These are phyloP conservation scores for Pyrenochaeta sp. DNA, from an alignment of 2,329 filamentous ascomycete species.

Conservation along the genomic window DNA sequence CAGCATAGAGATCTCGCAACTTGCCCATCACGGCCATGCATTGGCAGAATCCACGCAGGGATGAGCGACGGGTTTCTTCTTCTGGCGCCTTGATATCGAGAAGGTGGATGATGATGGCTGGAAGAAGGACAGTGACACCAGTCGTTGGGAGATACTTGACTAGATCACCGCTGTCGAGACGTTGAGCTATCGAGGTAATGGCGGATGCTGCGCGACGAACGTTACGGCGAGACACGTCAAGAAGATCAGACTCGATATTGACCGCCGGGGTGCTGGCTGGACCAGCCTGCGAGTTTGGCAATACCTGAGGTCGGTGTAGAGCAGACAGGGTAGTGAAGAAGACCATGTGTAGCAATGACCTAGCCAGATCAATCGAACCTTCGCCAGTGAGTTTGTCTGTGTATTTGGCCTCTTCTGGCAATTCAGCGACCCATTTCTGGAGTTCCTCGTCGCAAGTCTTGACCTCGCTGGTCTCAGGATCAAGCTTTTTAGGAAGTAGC, in stretches of 20 bases:
- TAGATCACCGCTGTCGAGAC: slow-evolving; percentile 74
- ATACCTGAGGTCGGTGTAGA: slow-evolving; percentile 87
- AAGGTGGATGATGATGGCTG: slow-evolving; percentile 92
- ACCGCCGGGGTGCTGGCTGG: slow-evolving; percentile 53
- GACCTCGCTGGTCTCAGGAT: slow-evolving; percentile 82
- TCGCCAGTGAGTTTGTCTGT: slow-evolving; percentile 66
- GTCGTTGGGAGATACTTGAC: slow-evolving; percentile 86
- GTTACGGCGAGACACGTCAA: slow-evolving; percentile 82
- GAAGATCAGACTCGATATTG: slow-evolving; percentile 66
- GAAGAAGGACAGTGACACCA: slow-evolving; percentile 87
- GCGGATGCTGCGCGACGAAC: slow-evolving; percentile 84
- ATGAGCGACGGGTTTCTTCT: slow-evolving; percentile 72
- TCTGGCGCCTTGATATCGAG: slow-evolving; percentile 89
- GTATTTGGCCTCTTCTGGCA: slow-evolving; percentile 77
- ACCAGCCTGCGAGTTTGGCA: slow-evolving; percentile 72
- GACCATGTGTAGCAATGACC: slow-evolving; percentile 90
- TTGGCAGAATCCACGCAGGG: slow-evolving; percentile 82
- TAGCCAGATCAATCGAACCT: slow-evolving; percentile 70
- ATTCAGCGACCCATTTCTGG: slow-evolving; percentile 75
- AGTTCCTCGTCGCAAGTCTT: slow-evolving; percentile 80
- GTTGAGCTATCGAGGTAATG: slow-evolving; percentile 83
- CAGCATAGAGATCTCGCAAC: slow-evolving; percentile 86
- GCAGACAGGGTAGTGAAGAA: slow-evolving; percentile 92
- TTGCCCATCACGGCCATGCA: slow-evolving; percentile 93
- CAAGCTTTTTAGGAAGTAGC: slow-evolving; percentile 86